Base-by-base conservation (phyloP, 306 rosid species). In the Sesbania bispinosa region DNA sequence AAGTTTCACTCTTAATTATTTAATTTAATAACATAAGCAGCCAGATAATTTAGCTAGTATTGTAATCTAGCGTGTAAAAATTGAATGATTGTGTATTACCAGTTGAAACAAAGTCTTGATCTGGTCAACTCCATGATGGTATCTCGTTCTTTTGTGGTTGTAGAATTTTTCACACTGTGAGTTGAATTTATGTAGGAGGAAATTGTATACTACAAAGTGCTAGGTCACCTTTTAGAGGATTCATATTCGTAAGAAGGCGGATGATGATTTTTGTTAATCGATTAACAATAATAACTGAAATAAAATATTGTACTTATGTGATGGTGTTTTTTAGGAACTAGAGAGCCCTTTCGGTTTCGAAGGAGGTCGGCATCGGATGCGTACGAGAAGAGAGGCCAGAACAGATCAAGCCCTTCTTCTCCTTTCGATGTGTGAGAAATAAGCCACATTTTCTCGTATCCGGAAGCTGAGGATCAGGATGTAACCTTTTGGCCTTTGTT, bases 311-410 rank as follows among this genome's bases (percentile, higher is more conserved):
- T 47, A 39, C 53, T 71, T 32, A 45, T 54, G 19, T 15, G 70
- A 4, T 36, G 14, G 57, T n/a, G 24, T 6, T 15, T 10, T 54
- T 51, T 67, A 77, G 98, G 96, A 39, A 69, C 86, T 65, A 86
- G 81, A 78, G 97, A 89, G 61, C 57, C 96, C 18, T 84, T 80
- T 62, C 86, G 94, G 51, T 88, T 88, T 66, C 77, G 95, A 7
- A 80, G 96, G 51, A 86, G 69, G 83, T 92, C 95, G 7, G 15
- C 88, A 10, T 89, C 98, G 32, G 96, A 92, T 53, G 89, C 88
- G 1, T 83, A 71, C 68, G 87, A 82, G 82, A 89, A 89, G 84
- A 68, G 85, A 14, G 57, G 43, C 73, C 72, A 68, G 50, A 77
- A 23, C 80, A 74, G 89, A 86, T 63, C 87, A 67, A 68, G 73